Base-by-base conservation (phyloP, 1,139 yeast genomes). In the Geotrichum aggregatum region DNA sequence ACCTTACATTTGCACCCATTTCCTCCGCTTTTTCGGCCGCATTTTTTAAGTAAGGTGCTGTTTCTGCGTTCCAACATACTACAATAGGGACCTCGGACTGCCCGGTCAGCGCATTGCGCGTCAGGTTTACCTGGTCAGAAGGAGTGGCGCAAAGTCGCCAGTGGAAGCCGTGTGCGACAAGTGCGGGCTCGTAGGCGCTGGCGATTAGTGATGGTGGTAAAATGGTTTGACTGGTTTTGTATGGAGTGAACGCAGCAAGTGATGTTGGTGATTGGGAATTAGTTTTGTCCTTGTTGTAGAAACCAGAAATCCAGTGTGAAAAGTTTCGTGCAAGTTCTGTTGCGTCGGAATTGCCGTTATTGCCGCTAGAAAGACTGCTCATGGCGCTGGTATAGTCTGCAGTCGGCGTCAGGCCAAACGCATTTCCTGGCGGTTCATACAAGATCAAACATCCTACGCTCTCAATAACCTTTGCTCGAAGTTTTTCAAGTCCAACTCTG, bases 361-460 rank as follows among this genome's bases (percentile, higher is more conserved):
- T 14, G 16, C 7, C 14, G 36, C 28, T 16, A 39, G 43, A 49
- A n/a, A 21, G 22, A 16, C 49, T 48, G 13, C 26, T 26, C 34
- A 26, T 35, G 22, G 33, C 24, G 4, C 19, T 34, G 8, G 38
- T 34, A 34, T 34, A 34, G 18, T 34, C 38, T 34, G 14, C 8
- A 4, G 38, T 34, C 4, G 11, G 18, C 18, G 38, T 5, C 6
- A 34, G 14, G 6, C 35, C 45, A 22, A 48, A 22, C 19, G 46
- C 38, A 11, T 26, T 36, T 10, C 51, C 51, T 5, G 51, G 51
- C n/a, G 51, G 51, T 28, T 48, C 51, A 28, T 35, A 48, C 19
- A 48, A 19, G 14, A 48, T 30, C 4, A 48, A 19, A 19, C 34
- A 36, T 14, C 36, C 28, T 2, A 44, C 16, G 13, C 10, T 10